These are phyloP conservation scores for Heterobasidion parviporum DNA, from an alignment of 1,284 basidiomycete species.

Conservation along the genomic window DNA sequence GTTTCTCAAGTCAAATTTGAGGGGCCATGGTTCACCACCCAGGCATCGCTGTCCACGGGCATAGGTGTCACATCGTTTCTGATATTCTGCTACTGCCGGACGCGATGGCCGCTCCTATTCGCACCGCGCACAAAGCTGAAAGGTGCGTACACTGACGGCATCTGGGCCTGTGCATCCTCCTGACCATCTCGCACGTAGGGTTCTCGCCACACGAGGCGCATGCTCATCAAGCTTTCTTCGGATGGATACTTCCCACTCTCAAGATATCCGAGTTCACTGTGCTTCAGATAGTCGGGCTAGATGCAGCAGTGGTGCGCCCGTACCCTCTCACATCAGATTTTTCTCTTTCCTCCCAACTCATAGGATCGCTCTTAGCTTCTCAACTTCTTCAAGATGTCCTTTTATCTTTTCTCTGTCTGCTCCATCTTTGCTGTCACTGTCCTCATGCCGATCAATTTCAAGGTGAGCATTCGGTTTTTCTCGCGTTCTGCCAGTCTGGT, in stretches of 20 bases:
- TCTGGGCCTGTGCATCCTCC: not conserved
- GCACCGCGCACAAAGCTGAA: constrained; percentile 92
- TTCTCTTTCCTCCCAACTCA: not conserved
- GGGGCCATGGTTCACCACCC: constrained; percentile 92
- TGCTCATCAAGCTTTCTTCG: constrained; percentile 78
- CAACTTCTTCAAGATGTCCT: constrained; percentile 93
- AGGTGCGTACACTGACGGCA: constrained; percentile 38
- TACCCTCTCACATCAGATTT: not conserved
- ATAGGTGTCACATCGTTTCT: constrained; percentile 81
- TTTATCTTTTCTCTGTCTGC: constrained; percentile 83
- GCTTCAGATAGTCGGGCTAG: constrained; percentile 93
- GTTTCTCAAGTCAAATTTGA: constrained; percentile 57
- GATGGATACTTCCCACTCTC: constrained; percentile 93
- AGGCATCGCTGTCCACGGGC: constrained; percentile 69
- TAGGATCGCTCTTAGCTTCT: constrained; percentile 51
- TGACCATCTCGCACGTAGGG: constrained; percentile 32
- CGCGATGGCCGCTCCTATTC: constrained; percentile 83
- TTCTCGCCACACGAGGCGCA: constrained; percentile 90
- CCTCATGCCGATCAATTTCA: constrained; percentile 87
- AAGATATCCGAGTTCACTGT: constrained; percentile 87
- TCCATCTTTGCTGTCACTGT: constrained; percentile 73
- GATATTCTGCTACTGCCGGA: constrained; percentile 82
- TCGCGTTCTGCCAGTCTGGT: too few species aligned
- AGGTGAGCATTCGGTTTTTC: constrained; percentile 36
- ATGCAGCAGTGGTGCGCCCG: constrained; percentile 79